phyloP scores from a whole-genome alignment of 2,329 filamentous ascomycete genomes.

The Fusarium sp. region DNA sequence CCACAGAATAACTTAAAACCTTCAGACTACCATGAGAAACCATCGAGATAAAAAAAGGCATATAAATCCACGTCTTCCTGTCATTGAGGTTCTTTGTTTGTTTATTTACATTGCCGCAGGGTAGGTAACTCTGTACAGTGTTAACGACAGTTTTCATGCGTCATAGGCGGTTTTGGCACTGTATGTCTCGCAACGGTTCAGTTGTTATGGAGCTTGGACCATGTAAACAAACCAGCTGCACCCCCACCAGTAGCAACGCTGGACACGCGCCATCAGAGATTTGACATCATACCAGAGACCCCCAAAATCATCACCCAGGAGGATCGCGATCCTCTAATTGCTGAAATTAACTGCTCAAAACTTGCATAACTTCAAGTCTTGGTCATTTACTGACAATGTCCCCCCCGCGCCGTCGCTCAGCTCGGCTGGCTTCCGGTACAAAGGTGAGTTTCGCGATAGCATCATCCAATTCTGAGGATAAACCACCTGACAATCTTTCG shows the following conservation, averaged over 20 bases:
- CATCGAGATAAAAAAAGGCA: background rate
- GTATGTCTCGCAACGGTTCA: constrained; percentile 28
- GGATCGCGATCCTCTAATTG: constrained; percentile 46
- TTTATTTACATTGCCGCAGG: constrained; percentile 10
- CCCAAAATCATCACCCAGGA: constrained; percentile 44
- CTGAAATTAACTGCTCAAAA: constrained; percentile 41
- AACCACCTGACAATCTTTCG: constrained; percentile 31
- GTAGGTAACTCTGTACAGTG: constrained; percentile 12
- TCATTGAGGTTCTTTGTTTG: background rate
- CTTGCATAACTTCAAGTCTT: constrained; percentile 33
- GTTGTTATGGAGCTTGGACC: constrained; percentile 50
- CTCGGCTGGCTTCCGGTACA: constrained; percentile 58
- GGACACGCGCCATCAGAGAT: constrained; percentile 45
- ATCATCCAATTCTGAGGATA: constrained; percentile 19
- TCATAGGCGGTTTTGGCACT: no score
- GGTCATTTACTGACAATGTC: constrained; percentile 54
- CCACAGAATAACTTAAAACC: no score
- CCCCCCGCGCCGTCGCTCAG: constrained; percentile 62
- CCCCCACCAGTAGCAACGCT: constrained; percentile 43
- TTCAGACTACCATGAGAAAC: no score
- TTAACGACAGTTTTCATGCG: no score
- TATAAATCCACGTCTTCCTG: background rate
- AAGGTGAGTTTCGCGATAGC: constrained; percentile 54
- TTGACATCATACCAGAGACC: constrained; percentile 52
- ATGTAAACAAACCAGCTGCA: constrained; percentile 50